Evolutionary conservation across 2,329 filamentous ascomycete species (phyloP).

Genomic region (Pleurostoma richardsiae): DNA sequence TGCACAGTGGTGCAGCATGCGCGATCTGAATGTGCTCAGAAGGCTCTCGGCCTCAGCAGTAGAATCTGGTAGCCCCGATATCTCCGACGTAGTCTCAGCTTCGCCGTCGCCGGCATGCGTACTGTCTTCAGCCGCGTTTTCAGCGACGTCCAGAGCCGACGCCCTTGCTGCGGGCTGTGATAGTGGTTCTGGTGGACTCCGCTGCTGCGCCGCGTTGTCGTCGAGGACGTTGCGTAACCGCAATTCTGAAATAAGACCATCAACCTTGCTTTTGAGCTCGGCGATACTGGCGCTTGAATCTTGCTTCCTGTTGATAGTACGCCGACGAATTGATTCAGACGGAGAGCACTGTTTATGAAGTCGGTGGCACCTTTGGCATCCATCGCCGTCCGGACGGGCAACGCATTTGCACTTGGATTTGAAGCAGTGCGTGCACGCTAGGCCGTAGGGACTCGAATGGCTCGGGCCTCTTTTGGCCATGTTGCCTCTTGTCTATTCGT

Average conservation of each 20-base stretch:
- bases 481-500: not conserved
- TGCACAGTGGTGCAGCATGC: constrained; percentile 27
- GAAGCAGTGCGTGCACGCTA: constrained; percentile 16
- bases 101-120: not conserved
- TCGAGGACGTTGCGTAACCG: constrained; percentile 12
- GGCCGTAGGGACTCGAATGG: constrained; percentile 8
- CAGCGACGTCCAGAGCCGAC: not conserved
- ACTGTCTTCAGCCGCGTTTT: not conserved
- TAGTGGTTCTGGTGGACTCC: not conserved
- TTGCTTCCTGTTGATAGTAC: constrained; percentile 16
- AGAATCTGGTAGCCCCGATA: constrained; percentile 1
- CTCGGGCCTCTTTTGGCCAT: not conserved
- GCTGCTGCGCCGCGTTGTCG: not conserved
- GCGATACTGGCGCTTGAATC: constrained; percentile 24
- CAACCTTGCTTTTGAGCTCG: constrained; percentile 26
- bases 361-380: constrained; percentile 18
- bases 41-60: constrained; percentile 11
- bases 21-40: constrained; percentile 20
- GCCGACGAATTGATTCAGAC: constrained; percentile 24
- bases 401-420: constrained; percentile 17
- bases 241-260: constrained; percentile 22
- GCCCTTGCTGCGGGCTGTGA: not conserved
- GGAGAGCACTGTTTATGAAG: constrained; percentile 26
- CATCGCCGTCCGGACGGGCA: constrained; percentile 8
- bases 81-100: constrained; percentile 5